A percentile compares a stretch with the other conserved stretches of the same genome.
phyloP scores from a whole-genome alignment of 1,139 yeast genomes.

The Hansenula lynferdii region DNA sequence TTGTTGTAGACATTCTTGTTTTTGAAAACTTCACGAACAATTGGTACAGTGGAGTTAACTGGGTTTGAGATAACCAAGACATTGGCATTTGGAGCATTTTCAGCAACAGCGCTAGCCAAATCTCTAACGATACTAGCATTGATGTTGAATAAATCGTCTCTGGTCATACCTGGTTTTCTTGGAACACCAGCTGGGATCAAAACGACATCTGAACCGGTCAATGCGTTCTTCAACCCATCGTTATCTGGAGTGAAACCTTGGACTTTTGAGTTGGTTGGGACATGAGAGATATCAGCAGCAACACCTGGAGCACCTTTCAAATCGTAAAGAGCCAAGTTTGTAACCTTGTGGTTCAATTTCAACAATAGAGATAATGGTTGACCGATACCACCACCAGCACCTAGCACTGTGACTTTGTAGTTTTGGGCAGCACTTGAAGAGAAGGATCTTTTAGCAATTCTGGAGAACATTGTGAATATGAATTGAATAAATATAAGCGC shows the following conservation, averaged over 20 bases:
- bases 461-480: conserved; percentile 34
- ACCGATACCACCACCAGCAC: conserved; percentile 99
- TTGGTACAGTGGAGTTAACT: conserved; percentile 97
- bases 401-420: conserved; percentile 85
- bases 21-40: conserved; percentile 92
- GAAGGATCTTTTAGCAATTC: conserved; percentile 61
- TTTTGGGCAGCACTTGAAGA: conserved; percentile 55
- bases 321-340: conserved; percentile 85
- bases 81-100: conserved; percentile 82
- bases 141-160: conserved; percentile 96
- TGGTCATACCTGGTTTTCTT: conserved; percentile 99
- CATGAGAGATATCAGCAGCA: conserved; percentile 93
- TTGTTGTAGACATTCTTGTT: conserved; percentile 87
- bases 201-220: conserved; percentile 80
- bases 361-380: conserved; percentile 92
- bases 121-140: conserved; percentile 95
- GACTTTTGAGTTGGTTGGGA: conserved; percentile 84
- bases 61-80: conserved; percentile 92
- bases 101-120: conserved; percentile 86
- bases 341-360: conserved; percentile 82
- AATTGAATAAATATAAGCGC: no score
- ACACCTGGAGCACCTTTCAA: conserved; percentile 95
- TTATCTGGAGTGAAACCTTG: conserved; percentile 84
- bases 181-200: conserved; percentile 99
- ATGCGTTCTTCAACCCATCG: conserved; percentile 69